These are phyloP conservation scores for Paramecium caudatum DNA, from an alignment of 73 alveolate species.

Conservation along the genomic window DNA sequence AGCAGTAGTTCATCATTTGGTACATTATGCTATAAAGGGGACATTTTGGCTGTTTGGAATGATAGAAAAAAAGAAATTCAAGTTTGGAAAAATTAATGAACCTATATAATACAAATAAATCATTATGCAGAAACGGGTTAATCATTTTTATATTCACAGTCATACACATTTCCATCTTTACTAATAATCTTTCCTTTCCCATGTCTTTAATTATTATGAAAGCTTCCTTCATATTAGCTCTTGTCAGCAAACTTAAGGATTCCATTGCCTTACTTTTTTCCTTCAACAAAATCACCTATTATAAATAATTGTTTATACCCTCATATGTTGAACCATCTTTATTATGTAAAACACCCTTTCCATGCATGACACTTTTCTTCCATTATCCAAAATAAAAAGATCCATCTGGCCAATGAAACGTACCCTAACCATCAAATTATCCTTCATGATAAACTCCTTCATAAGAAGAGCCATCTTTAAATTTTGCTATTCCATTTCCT, in stretches of 20 bases:
- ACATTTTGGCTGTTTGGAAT: background rate
- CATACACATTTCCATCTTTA: background rate
- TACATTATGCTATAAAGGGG: background rate
- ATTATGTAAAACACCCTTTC: conserved; percentile 50
- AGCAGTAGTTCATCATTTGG: conserved; percentile 27
- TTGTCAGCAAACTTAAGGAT: conserved; percentile 87
- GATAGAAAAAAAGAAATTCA: background rate
- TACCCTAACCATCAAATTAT: conserved; percentile 75
- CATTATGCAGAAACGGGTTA: too few species aligned
- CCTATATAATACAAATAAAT: too few species aligned
- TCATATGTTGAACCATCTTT: background rate
- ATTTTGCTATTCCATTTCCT: conserved; percentile 48
- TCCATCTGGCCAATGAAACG: conserved; percentile 37
- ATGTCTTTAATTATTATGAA: conserved; percentile 68
- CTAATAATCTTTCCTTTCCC: conserved; percentile 73
- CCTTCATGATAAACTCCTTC: conserved; percentile 72
- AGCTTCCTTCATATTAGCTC: conserved; percentile 72
- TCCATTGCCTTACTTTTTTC: conserved; percentile 77
- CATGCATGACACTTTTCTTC: conserved; percentile 29
- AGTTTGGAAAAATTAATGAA: conserved; percentile 31
- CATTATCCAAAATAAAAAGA: conserved; percentile 69
- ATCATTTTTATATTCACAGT: background rate
- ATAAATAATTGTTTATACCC: background rate
- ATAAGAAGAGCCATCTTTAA: conserved; percentile 44
- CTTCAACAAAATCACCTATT: conserved; percentile 42